Evolutionary conservation across 306 rosid species (phyloP), one percentile per base, ranked within the genome.

Genomic region (Prosopis cineraria): DNA sequence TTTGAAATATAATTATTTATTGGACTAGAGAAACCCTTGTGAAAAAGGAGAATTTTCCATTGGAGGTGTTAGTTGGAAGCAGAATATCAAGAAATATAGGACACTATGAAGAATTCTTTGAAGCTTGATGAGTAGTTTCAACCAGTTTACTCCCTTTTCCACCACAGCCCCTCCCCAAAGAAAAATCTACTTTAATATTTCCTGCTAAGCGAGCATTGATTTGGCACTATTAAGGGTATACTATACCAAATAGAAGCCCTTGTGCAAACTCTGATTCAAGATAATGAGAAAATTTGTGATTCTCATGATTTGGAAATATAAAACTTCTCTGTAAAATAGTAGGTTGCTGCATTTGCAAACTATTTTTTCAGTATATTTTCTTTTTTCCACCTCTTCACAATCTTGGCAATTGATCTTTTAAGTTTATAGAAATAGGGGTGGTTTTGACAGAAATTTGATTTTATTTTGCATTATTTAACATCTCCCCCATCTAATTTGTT

Each of bases 401-500:
- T 36, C 37, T 27, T 77, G 22, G 59, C 41, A 5, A n/a, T 31
- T 52, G 52, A 24, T 9, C 80, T 69, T 56, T 40, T 17, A 33
- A 14, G 37, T 33, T 47, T 70, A 39, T 41, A 33, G 76, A 29
- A n/a, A 47, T 72, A 47, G 36, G 34, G 73, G 69, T 40, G 27
- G 17, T 78, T 73, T 72, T 68, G 62, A 40, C 67, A 20, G 53
- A 25, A 47, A 72, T 29, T 29, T 41, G 47, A 31, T 2, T 30
- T 56, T 63, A 11, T 71, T 16, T 68, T 64, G 43, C 62, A 10
- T 68, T 22, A 39, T 75, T 17, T 56, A 37, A 67, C 65, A 56
- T 24, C 81, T 60, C 25, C 65, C 22, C 59, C 63, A 70, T 60
- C 77, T 83, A 77, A 82, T 75, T 33, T 62, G 45, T 74, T 43